These are phyloP conservation scores for Sugiyamaella boreocaroliniensis DNA, from an alignment of 805 yeast species.

Conservation along the genomic window DNA sequence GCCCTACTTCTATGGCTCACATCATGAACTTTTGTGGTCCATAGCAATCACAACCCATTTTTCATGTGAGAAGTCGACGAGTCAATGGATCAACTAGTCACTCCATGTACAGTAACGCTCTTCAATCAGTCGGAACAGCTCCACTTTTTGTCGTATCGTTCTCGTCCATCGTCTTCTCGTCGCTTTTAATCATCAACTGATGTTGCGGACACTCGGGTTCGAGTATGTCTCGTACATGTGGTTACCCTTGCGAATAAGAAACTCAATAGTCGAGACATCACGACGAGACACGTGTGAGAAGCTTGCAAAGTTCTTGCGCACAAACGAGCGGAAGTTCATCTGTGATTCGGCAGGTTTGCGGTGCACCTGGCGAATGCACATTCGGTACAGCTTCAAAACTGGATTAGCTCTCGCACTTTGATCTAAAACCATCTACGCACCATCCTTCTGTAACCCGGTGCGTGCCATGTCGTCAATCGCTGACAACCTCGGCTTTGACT, in stretches of 20 bases:
- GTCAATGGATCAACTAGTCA: not conserved
- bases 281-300: slow-evolving; percentile 55
- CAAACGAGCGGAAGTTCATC: slow-evolving; percentile 39
- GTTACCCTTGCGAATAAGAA: slow-evolving; percentile 69
- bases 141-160: not conserved
- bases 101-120: not conserved
- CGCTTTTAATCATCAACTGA: not conserved
- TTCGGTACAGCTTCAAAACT: slow-evolving; percentile 43
- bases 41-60: too few relatives aligned
- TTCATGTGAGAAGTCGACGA: too few relatives aligned
- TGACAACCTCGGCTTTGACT: slow-evolving; percentile 5
- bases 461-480: slow-evolving; percentile 19
- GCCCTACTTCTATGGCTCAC: not conserved
- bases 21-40: too few relatives aligned
- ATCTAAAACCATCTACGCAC: slow-evolving; percentile 22
- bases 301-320: slow-evolving; percentile 58
- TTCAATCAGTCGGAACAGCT: too few relatives aligned
- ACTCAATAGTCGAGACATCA: slow-evolving; percentile 81
- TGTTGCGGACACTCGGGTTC: slow-evolving; percentile 60
- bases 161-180: not conserved
- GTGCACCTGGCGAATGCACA: slow-evolving; percentile 40
- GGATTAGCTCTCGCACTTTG: slow-evolving; percentile 3
- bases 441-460: slow-evolving; percentile 38
- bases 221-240: slow-evolving; percentile 67
- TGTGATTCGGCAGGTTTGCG: slow-evolving; percentile 45